Evolutionary conservation across 2,329 filamentous ascomycete genomes (phyloP).

Genomic region (Fusarium napiforme): DNA sequence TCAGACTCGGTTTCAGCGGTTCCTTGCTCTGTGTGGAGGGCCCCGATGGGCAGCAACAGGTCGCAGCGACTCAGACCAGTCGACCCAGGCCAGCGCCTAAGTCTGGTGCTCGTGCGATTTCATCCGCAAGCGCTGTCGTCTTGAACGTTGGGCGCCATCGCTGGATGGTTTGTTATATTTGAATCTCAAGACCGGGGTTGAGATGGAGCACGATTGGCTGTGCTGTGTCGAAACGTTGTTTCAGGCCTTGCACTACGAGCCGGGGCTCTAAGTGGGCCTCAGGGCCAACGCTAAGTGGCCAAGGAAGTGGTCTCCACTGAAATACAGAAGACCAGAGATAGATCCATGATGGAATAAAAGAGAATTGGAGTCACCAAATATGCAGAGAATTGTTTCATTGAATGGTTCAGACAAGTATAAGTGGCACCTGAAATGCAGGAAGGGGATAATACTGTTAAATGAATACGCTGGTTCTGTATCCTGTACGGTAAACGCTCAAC

Average conservation of each 20-base stretch:
- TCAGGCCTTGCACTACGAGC: slow-evolving; percentile 32
- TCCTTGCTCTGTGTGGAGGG: slow-evolving; percentile 22
- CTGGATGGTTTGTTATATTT: slow-evolving; percentile 16
- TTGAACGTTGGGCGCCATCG: slow-evolving; percentile 28
- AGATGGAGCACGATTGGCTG: slow-evolving; percentile 37
- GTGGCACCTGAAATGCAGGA: rapidly evolving
- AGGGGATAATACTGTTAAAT: not conserved
- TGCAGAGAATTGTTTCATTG: not conserved
- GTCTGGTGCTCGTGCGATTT: slow-evolving; percentile 33
- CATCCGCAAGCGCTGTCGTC: slow-evolving; percentile 31
- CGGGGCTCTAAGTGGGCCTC: not conserved
- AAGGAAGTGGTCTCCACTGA: not conserved
- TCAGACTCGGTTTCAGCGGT: slow-evolving; percentile 30
- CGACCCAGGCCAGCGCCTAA: slow-evolving; percentile 37
- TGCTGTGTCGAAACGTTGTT: slow-evolving; percentile 38
- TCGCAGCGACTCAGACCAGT: slow-evolving; percentile 31
- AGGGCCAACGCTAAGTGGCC: slow-evolving; percentile 9
- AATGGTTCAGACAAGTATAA: not conserved
- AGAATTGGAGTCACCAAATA: not conserved
- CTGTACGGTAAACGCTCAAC: not conserved
- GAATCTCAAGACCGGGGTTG: slow-evolving; percentile 42
- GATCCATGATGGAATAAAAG: not conserved
- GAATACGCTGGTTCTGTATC: too few species aligned
- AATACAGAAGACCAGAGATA: not conserved
- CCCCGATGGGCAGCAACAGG: slow-evolving; percentile 29